Percentiles rank a stretch among this genome's conserved stretches.
These are phyloP conservation scores for Venturiaceae sp. DNA, from an alignment of 2,329 filamentous ascomycete species.

Conservation along the genomic window DNA sequence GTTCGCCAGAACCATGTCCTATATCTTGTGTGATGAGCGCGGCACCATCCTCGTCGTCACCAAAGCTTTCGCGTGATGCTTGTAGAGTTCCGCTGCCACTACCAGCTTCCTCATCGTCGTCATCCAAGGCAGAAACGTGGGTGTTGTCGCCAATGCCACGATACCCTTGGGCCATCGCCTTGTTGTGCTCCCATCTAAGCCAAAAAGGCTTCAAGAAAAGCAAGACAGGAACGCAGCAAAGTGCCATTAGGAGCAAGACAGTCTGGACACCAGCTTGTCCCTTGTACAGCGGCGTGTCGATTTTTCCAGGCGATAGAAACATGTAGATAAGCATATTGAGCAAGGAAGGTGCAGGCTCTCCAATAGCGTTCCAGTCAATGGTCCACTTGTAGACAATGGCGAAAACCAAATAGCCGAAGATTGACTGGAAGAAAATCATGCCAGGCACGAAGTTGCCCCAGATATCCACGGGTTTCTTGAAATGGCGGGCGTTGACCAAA, in stretches of 20 bases:
- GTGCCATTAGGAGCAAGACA: conserved; percentile 68
- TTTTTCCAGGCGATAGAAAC: conserved; percentile 79
- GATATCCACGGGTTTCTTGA: conserved; percentile 90
- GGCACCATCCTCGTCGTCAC: conserved; percentile 70
- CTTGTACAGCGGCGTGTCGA: conserved; percentile 59
- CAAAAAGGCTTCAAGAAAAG: conserved; percentile 95
- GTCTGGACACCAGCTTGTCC: conserved; percentile 72
- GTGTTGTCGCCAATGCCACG: conserved; percentile 84
- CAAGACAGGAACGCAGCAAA: conserved; percentile 79
- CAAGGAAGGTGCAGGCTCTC: conserved; percentile 67
- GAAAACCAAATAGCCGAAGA: conserved; percentile 92
- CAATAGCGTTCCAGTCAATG: conserved; percentile 68
- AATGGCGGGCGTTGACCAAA: conserved; percentile 87
- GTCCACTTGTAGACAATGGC: conserved; percentile 97
- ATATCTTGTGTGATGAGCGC: conserved; percentile 87
- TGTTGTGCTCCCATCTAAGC: conserved; percentile 88
- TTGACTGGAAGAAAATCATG: conserved; percentile 99
- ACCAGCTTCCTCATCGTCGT: conserved; percentile 77
- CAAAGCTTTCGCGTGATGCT: conserved; percentile 54
- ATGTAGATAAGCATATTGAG: conserved; percentile 99
- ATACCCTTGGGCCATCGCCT: conserved; percentile 78
- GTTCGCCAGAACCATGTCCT: conserved; percentile 57
- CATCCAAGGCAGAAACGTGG: conserved; percentile 81
- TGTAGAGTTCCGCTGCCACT: conserved; percentile 52
- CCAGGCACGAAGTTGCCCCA: conserved; percentile 96